phyloP scores from a whole-genome alignment of 495 filamentous ascomycete species.

The Hypoxylon perforatum region DNA sequence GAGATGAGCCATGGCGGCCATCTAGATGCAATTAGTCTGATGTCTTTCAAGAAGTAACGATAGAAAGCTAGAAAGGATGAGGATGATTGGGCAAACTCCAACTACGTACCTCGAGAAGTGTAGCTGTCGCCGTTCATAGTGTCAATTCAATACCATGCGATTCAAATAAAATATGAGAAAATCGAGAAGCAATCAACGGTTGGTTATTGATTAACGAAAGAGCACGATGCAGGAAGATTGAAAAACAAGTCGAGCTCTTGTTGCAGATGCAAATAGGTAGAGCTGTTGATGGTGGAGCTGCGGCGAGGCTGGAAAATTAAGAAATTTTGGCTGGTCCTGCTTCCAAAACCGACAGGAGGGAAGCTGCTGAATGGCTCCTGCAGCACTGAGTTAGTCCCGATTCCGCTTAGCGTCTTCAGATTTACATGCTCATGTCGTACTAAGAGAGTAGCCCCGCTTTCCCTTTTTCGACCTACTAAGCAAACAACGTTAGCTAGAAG shows the following conservation, averaged over 20 bases:
- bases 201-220: not conserved
- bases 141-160: constrained; percentile 35
- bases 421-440: not conserved
- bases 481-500: not conserved
- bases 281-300: constrained; percentile 43
- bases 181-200: not conserved
- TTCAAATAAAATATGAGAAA: not conserved
- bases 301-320: constrained; percentile 50
- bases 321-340: constrained; percentile 46
- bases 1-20: constrained; percentile 73
- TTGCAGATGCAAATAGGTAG: constrained; percentile 19
- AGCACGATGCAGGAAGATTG: constrained; percentile 3
- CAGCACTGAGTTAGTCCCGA: constrained; percentile 13
- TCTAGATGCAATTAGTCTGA: constrained; percentile 59
- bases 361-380: constrained; percentile 23
- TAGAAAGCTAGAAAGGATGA: constrained; percentile 28
- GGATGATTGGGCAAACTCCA: constrained; percentile 19
- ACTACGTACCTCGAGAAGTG: constrained; percentile 75
- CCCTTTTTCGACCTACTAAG: constrained; percentile 6
- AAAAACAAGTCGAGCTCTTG: constrained; percentile 34
- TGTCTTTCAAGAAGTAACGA: constrained; percentile 39
- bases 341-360: not conserved
- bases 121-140: constrained; percentile 92
- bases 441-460: constrained; percentile 26
- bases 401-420: constrained; percentile 3